phyloP scores from a whole-genome alignment of 2,329 filamentous ascomycete species.

The Trichoderma sp. region DNA sequence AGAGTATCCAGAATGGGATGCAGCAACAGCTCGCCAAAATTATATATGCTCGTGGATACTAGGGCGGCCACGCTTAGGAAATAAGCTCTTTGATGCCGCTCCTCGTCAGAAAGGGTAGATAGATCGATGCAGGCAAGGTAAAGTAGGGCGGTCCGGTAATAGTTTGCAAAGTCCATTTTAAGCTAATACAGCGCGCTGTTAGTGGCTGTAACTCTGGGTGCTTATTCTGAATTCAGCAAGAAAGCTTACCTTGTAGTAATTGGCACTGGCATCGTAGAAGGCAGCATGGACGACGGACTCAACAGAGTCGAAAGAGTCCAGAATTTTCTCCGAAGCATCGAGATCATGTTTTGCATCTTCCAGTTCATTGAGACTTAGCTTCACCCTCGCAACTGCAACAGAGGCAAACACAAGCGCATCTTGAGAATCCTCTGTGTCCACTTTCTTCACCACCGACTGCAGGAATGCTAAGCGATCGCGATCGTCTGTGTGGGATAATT shows the following conservation, averaged over 20 bases:
- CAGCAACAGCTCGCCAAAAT: conserved; percentile 97
- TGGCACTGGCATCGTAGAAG: conserved; percentile 94
- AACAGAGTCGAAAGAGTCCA: conserved; percentile 92
- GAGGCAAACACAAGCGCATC: conserved; percentile 95
- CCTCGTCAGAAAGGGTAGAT: conserved; percentile 69
- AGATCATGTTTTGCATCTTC: conserved; percentile 86
- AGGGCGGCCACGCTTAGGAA: conserved; percentile 91
- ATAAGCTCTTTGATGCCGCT: conserved; percentile 84
- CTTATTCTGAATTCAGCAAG: background rate
- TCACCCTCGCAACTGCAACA: conserved; percentile 85
- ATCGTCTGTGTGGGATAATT: conserved; percentile 65
- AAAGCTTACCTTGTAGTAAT: conserved; percentile 78
- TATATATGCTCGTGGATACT: conserved; percentile 95
- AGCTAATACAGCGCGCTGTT: conserved; percentile 42
- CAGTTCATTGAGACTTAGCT: conserved; percentile 77
- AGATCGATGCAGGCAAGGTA: conserved; percentile 96
- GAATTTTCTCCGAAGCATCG: conserved; percentile 81
- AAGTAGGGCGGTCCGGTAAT: conserved; percentile 96
- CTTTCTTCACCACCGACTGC: conserved; percentile 79
- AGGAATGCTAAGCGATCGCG: conserved; percentile 85
- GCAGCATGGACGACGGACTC: conserved; percentile 94
- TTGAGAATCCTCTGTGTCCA: conserved; percentile 89
- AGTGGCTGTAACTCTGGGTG: background rate
- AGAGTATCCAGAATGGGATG: conserved; percentile 94
- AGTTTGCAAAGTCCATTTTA: conserved; percentile 90